phyloP scores from a whole-genome alignment of 306 rosid species.

The Abrus pulchellus region DNA sequence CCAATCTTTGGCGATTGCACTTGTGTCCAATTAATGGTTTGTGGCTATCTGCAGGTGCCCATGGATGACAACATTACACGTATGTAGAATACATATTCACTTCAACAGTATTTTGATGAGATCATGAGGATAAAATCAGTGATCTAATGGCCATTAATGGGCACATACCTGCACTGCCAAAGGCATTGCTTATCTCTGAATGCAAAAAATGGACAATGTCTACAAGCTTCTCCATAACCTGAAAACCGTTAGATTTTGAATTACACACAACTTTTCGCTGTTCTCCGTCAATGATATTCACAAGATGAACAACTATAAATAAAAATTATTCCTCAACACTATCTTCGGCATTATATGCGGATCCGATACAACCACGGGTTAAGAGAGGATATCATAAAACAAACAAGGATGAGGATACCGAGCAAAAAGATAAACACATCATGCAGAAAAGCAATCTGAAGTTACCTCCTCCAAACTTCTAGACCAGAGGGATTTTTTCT shows the following conservation, averaged over 20 bases:
- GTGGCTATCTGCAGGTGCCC: slow-evolving; percentile 58
- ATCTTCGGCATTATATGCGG: neutral
- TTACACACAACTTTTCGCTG: neutral
- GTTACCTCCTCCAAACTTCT: slow-evolving; percentile 91
- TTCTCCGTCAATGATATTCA: slow-evolving; percentile 35
- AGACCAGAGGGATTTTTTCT: slow-evolving; percentile 90
- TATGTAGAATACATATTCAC: slow-evolving; percentile 26
- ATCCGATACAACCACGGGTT: slow-evolving; percentile 4
- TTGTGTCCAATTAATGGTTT: slow-evolving; percentile 52
- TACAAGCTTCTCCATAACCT: slow-evolving; percentile 86
- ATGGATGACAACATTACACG: slow-evolving; percentile 38
- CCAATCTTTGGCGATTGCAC: slow-evolving; percentile 63
- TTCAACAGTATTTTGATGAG: slow-evolving; percentile 27
- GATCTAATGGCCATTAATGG: slow-evolving; percentile 12
- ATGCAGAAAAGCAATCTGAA: slow-evolving; percentile 31
- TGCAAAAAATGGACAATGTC: slow-evolving; percentile 70
- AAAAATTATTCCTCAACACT: slow-evolving; percentile 10
- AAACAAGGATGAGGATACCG: slow-evolving; percentile 25
- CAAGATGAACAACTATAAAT: slow-evolving; percentile 13
- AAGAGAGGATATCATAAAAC: neutral
- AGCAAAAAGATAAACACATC: slow-evolving; percentile 43
- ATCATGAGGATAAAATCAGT: neutral
- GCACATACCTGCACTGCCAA: slow-evolving; percentile 66
- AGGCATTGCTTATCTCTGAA: slow-evolving; percentile 68
- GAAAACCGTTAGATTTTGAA: slow-evolving; percentile 53